These are phyloP conservation scores for Grifola frondosa DNA, from an alignment of 1,284 basidiomycete species.

Conservation along the genomic window DNA sequence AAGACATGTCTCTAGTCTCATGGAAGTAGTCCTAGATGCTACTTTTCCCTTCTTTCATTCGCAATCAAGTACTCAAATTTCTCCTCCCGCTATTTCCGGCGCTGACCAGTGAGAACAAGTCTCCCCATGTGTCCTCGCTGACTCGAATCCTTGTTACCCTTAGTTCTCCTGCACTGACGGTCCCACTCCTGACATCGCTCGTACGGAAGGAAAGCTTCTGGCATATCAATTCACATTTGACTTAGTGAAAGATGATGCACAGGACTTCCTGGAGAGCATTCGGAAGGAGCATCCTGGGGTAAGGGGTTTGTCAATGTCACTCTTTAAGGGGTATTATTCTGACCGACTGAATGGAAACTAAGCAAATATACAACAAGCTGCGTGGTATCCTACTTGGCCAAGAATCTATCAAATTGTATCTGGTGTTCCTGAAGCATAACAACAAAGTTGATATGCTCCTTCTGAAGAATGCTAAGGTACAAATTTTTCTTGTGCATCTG, in stretches of 20 bases:
- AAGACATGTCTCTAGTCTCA: slow-evolving; percentile 77
- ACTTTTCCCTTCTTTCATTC: slow-evolving; percentile 78
- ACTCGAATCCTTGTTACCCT: slow-evolving; percentile 87
- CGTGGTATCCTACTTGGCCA: slow-evolving; percentile 83
- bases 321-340: slow-evolving; percentile 8
- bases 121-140: slow-evolving; percentile 69
- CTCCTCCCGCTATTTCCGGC: slow-evolving; percentile 78
- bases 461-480: slow-evolving; percentile 85
- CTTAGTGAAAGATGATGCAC: slow-evolving; percentile 86
- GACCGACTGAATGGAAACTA: slow-evolving; percentile 45
- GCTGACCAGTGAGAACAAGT: slow-evolving; percentile 65
- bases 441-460: slow-evolving; percentile 89
- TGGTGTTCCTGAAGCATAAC: slow-evolving; percentile 90
- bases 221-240: slow-evolving; percentile 94
- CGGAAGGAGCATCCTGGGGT: slow-evolving; percentile 61
- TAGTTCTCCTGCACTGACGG: slow-evolving; percentile 70
- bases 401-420: slow-evolving; percentile 85
- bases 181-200: slow-evolving; percentile 67
- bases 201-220: slow-evolving; percentile 69
- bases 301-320: slow-evolving; percentile 54
- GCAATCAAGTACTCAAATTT: slow-evolving; percentile 80
- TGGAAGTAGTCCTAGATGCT: slow-evolving; percentile 84
- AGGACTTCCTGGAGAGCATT: slow-evolving; percentile 83
- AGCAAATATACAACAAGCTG: slow-evolving; percentile 65
- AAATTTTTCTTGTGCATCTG: slow-evolving; percentile 7